These are phyloP conservation scores for Trametes sanguinea DNA, from an alignment of 768 basidiomycete genomes.

Conservation along the genomic window DNA sequence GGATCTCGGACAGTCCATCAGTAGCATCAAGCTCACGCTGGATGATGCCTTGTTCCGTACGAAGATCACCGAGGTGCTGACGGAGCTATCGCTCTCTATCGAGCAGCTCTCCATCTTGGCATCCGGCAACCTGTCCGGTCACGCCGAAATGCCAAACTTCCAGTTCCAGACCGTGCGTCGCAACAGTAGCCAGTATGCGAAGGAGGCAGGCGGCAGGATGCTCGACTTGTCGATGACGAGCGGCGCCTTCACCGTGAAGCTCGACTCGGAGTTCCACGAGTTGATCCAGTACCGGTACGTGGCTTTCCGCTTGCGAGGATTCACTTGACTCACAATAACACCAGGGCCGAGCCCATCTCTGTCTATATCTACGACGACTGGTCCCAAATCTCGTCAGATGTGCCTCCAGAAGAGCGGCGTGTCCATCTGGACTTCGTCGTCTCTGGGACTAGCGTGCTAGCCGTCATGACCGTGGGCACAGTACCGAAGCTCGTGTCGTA, in stretches of 20 bases:
- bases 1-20: constrained; percentile 87
- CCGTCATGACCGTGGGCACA: constrained; percentile 69
- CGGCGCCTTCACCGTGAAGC: constrained; percentile 61
- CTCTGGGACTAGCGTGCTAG: constrained; percentile 65
- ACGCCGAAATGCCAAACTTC: constrained; percentile 65
- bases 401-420: constrained; percentile 49
- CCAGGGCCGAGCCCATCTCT: constrained; percentile 75
- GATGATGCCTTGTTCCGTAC: constrained; percentile 65
- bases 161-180: constrained; percentile 74
- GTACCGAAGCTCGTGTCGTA: constrained; percentile 78
- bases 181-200: constrained; percentile 41
- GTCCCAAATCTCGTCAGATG: constrained; percentile 50
- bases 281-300: constrained; percentile 75
- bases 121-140: constrained; percentile 71
- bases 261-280: constrained; percentile 78
- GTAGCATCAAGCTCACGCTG: constrained; percentile 65
- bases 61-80: constrained; percentile 57
- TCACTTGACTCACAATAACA: not conserved
- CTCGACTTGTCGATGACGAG: constrained; percentile 76
- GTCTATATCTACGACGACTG: constrained; percentile 83
- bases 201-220: constrained; percentile 47
- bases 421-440: constrained; percentile 77
- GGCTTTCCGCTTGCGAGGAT: not conserved
- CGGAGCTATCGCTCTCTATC: constrained; percentile 69
- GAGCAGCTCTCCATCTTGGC: constrained; percentile 56